Evolutionary conservation across 139 green algal genomes (phyloP).

Genomic region (Diplosphaera chodatii): DNA sequence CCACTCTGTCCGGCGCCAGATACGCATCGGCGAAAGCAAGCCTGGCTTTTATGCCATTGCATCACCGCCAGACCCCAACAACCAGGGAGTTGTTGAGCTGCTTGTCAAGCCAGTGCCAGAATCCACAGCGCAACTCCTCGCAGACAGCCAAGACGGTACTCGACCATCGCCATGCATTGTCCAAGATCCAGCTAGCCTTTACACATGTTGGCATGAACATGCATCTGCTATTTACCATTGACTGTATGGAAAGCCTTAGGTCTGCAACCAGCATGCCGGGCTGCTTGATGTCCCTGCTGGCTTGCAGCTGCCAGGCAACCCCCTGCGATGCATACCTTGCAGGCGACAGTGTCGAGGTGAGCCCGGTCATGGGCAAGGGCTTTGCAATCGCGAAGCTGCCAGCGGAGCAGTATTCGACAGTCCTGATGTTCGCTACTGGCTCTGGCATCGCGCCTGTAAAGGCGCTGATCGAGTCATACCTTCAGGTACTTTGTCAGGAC

Average conservation of each 20-base stretch:
- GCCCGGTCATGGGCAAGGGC: conserved; percentile 71
- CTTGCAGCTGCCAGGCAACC: too few species aligned
- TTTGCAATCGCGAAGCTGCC: conserved; percentile 79
- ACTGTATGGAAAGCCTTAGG: too few species aligned
- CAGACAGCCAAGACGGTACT: conserved; percentile 8
- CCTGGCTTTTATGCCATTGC: conserved; percentile 88
- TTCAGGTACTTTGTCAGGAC: too few species aligned
- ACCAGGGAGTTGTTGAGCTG: conserved; percentile 46
- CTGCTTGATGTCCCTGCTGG: too few species aligned
- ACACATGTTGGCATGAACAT: too few species aligned
- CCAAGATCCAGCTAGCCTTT: too few species aligned
- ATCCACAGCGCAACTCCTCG: conserved; percentile 52
- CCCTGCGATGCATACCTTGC: too few species aligned
- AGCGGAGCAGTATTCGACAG: conserved; percentile 36
- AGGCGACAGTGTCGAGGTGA: conserved; percentile 40
- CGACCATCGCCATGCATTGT: too few species aligned
- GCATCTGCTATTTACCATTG: too few species aligned
- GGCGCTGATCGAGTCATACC: conserved; percentile 65
- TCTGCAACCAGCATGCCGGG: too few species aligned
- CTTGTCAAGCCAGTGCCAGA: conserved; percentile 60
- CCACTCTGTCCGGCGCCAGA: too few species aligned
- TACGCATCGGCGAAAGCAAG: conserved; percentile 67
- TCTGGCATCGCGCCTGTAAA: conserved; percentile 70
- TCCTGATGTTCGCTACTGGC: conserved; percentile 77
- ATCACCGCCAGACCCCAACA: conserved; percentile 54